Conservation (phyloP, 2,329 filamentous ascomycete genomes). For the Penicillium sp. region DNA sequence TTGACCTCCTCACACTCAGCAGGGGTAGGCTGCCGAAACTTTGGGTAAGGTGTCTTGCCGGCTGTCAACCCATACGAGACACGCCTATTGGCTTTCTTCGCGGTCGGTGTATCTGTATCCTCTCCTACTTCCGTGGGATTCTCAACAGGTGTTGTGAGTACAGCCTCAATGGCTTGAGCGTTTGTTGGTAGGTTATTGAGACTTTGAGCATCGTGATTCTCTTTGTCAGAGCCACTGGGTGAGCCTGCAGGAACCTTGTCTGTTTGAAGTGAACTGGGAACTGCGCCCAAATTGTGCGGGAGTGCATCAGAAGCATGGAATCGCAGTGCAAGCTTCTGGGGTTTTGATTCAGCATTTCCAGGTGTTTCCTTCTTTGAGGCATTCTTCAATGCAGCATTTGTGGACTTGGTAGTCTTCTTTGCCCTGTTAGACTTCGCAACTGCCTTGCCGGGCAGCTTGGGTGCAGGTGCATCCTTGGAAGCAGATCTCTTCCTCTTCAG, state of each 20-base stretch:
- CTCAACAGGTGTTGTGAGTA: constrained; percentile 4
- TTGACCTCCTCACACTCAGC: constrained; percentile 67
- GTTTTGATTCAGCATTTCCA: not conserved
- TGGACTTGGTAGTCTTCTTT: not conserved
- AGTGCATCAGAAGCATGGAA: constrained; percentile 39
- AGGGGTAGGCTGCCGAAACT: constrained; percentile 59
- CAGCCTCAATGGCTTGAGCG: constrained; percentile 17
- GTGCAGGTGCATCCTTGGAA: not conserved
- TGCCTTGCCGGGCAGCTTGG: not conserved
- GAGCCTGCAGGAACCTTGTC: not conserved
- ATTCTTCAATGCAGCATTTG: not conserved
- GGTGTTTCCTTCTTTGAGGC: not conserved
- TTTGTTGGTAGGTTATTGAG: constrained; percentile 5
- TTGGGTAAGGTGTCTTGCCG: constrained; percentile 60
- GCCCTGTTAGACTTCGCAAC: not conserved
- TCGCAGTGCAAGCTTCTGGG: not conserved
- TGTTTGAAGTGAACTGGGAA: constrained; percentile 5
- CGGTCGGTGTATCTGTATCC: constrained; percentile 3
- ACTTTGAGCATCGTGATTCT: constrained; percentile 9
- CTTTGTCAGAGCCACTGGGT: constrained; percentile 2
- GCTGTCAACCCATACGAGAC: constrained; percentile 51
- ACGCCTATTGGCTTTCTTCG: constrained; percentile 20
- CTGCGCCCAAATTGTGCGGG: constrained; percentile 53
- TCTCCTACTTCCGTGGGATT: not conserved
- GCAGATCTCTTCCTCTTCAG: not conserved